Conservation (phyloP, 2,329 filamentous ascomycete species). For the Raffaelea deltoideospora region DNA sequence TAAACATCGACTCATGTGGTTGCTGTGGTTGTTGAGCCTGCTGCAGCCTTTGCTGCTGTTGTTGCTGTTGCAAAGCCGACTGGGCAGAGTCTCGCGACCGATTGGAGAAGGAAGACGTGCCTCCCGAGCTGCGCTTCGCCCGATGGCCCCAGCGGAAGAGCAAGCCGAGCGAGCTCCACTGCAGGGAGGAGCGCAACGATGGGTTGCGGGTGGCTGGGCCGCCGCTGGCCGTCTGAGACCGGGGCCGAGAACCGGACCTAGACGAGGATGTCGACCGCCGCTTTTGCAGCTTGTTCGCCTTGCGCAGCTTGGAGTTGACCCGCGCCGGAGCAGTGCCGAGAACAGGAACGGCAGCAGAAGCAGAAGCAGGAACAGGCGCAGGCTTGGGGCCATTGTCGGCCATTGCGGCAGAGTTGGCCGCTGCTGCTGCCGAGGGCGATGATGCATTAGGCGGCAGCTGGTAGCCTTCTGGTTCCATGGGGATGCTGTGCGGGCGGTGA, state of each 20-base stretch:
- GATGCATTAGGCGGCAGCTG: not conserved
- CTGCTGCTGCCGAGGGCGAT: not conserved
- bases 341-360: no score
- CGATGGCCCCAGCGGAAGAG: constrained; percentile 57
- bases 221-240: no score
- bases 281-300: constrained; percentile 4
- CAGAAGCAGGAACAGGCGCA: no score
- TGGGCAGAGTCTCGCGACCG: constrained; percentile 66
- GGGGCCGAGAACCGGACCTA: no score
- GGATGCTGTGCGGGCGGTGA: constrained; percentile 34
- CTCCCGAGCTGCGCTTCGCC: constrained; percentile 37
- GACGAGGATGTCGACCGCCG: constrained; percentile 27
- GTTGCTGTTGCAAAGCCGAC: constrained; percentile 1
- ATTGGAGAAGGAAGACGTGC: constrained; percentile 81
- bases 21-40: no score
- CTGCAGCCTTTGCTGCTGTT: not conserved
- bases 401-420: not conserved
- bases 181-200: constrained; percentile 27
- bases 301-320: constrained; percentile 4
- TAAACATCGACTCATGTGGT: no score
- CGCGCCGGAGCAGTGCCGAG: not conserved
- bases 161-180: constrained; percentile 43
- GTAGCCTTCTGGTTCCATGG: constrained; percentile 12
- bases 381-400: not conserved
- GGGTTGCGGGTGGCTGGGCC: constrained; percentile 23